Evolutionary conservation across 345 rosid species (phyloP), one percentile per base, ranked within the genome.

Genomic region (Eucalyptus curtisii): DNA sequence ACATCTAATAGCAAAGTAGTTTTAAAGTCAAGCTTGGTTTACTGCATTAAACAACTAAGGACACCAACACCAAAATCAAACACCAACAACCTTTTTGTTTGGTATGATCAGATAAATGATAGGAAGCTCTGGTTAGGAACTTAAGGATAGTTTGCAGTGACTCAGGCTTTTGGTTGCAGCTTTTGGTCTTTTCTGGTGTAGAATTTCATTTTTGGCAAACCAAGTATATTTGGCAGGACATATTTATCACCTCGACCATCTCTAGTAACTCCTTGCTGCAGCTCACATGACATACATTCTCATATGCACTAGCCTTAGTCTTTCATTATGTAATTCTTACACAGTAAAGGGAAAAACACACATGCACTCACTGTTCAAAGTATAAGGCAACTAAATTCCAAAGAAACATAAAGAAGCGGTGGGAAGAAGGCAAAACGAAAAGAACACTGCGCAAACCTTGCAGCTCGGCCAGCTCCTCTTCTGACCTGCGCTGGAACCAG

Each of bases 401-500:
- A 53, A 90, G 13, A 11, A 76, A 48, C 79, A 24, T 31, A 24
- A 47, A 64, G 47, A 45, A n/a, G 24, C 52, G 37, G 30, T 6
- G 53, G 7, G 14, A 33, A 47, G 27, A 49, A 52, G 30, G 85
- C n/a, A 76, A 86, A 31, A 88, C 33, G 30, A 53, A 88, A 50
- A 11, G 25, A 5, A 85, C 53, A 88, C 3, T 64, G 30, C 47
- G 57, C 61, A 86, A 86, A 97, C 99, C 99, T 96, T 95, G 95
- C 89, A 97, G 94, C 93, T 97, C 96, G 87, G 93, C 95, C 88
- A 96, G 96, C 95, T 97, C 99, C 90, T 96, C 97, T 92, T 96
- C 98, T 91, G 99, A 96, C 98, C 99, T 97, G 99, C 93, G 91
- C 99, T 96, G 98, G 93, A 95, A 91, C 93, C 94, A 94, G 89